These are phyloP conservation scores for Leavenworthia alabamica DNA, from an alignment of 345 rosid genomes.

Conservation along the genomic window DNA sequence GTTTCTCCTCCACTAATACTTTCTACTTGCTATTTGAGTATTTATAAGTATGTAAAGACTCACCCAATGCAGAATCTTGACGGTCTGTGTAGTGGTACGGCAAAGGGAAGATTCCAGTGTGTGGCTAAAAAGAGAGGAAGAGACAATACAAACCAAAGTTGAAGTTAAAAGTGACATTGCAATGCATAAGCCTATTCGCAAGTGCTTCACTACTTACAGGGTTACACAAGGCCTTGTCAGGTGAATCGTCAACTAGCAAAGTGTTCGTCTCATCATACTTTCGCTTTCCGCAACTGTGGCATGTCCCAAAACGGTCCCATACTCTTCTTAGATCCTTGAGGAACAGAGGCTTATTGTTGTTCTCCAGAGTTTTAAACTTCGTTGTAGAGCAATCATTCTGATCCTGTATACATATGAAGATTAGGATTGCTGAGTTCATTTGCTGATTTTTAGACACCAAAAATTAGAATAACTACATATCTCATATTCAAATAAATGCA, in stretches of 20 bases:
- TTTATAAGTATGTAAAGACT: conserved; percentile 24
- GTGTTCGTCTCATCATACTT: conserved; percentile 70
- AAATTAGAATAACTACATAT: neutral
- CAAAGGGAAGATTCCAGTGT: conserved; percentile 75
- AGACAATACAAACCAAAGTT: neutral
- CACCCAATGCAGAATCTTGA: conserved; percentile 64
- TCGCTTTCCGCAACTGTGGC: conserved; percentile 51
- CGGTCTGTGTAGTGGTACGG: conserved; percentile 38
- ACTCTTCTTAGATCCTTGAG: conserved; percentile 62
- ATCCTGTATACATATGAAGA: conserved; percentile 41
- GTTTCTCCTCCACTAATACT: conserved; percentile 2
- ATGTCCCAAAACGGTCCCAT: conserved; percentile 49
- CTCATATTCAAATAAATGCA: neutral
- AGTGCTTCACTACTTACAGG: conserved; percentile 41
- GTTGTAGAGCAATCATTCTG: conserved; percentile 50
- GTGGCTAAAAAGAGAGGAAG: conserved; percentile 35
- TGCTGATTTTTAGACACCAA: neutral
- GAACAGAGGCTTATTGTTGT: conserved; percentile 55
- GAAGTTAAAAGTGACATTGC: neutral
- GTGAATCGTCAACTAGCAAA: conserved; percentile 75
- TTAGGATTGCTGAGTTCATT: neutral
- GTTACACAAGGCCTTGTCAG: conserved; percentile 78
- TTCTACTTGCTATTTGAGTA: neutral
- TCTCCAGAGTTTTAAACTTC: conserved; percentile 44
- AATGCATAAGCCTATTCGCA: conserved; percentile 3